Percentiles rank a stretch among this genome's conserved stretches.
These are phyloP conservation scores for Peterozyma xylosa DNA, from an alignment of 805 yeast species.

Conservation along the genomic window DNA sequence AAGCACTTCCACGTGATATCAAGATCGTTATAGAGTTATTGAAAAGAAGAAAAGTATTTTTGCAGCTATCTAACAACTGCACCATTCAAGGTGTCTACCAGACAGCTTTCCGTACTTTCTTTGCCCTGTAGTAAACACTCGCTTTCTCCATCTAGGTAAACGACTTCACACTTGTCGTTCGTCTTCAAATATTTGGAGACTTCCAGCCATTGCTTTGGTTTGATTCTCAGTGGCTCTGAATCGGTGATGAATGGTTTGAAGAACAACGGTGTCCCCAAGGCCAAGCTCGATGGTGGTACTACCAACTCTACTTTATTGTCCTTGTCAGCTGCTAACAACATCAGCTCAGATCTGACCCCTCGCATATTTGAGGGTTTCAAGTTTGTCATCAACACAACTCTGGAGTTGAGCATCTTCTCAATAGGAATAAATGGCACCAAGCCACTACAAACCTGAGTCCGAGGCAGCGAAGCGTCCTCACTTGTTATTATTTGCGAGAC, in stretches of 20 bases:
- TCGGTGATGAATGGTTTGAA: conserved; percentile 22
- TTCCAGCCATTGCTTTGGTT: conserved; percentile 26
- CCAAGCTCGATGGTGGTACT: conserved; percentile 30
- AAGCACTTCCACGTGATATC: no score
- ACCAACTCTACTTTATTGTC: conserved; percentile 34
- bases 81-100: no score
- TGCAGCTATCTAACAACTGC: no score
- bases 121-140: conserved; percentile 1
- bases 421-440: conserved; percentile 36
- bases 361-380: conserved; percentile 57
- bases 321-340: conserved; percentile 52
- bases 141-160: conserved; percentile 15
- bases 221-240: conserved; percentile 19
- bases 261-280: conserved; percentile 30
- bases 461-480: conserved; percentile 8
- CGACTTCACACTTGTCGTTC: conserved; percentile 22
- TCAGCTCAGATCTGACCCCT: conserved; percentile 55
- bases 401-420: conserved; percentile 27
- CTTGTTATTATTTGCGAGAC: conserved; percentile 40
- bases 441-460: conserved; percentile 50
- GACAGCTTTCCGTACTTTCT: no score
- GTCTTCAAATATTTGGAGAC: conserved; percentile 23
- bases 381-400: conserved; percentile 49
- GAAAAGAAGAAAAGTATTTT: no score
- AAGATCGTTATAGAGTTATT: no score